Base-by-base conservation (phyloP, 345 rosid species). In the Atalantia buxifolia region DNA sequence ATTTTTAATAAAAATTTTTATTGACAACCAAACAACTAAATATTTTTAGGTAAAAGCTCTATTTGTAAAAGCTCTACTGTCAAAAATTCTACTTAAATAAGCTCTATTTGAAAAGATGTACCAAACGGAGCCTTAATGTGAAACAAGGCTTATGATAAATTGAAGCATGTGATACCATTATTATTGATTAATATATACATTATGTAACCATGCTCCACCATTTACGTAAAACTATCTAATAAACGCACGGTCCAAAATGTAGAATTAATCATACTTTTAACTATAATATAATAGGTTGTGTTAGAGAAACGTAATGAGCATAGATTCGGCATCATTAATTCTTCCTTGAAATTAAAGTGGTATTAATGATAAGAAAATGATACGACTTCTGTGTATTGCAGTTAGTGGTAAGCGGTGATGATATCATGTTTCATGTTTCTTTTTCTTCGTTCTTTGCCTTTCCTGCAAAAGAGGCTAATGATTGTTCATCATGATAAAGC, bases 291-390 rank as follows among this genome's bases (percentile, higher is more conserved):
- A 14, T 16, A 30, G 35, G 66, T 4, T 28, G 1, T 63, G 35
- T 63, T 16, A 28, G 14, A 40, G 24, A 42, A 42, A n/a, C 28
- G 25, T n/a, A 69, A 24, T 24, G 56, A 50, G 21, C 56, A 25
- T 42, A 14, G 4, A 31, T 66, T 66, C 13, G 12, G 24, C 9
- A 31, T 10, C 12, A 30, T 31, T 33, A 65, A 19, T 36, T 21
- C 22, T 64, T 14, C 50, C 50, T 42, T 42, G 50, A 42, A 3
- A 12, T 42, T 42, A 42, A 31, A 57, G 53, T 24, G 33, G 66
- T 14, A 36, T 59, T 59, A 60, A 73, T 73, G 53, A 73, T 60
- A 38, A 35, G 66, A 60, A 36, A 25, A 73, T 73, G 55, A 73
- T 73, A 36, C 60, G 53, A 24, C 4, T 12, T 62, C 14, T n/a